Conservation (phyloP, 2,329 filamentous ascomycete species). For the Calonectria henricotiae region DNA sequence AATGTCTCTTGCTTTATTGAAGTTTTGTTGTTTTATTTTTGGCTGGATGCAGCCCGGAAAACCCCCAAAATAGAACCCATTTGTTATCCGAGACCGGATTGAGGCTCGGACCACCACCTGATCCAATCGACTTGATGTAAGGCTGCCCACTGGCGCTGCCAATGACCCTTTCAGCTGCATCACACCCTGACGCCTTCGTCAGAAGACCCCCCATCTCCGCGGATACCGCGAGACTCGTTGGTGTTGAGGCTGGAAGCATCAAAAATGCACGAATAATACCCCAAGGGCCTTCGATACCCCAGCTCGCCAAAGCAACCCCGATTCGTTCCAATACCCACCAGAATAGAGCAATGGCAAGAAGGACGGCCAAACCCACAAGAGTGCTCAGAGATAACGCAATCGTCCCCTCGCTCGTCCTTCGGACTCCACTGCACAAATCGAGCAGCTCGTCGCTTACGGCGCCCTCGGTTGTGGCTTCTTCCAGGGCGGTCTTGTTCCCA, state of each 20-base stretch:
- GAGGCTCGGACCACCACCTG: conserved; percentile 1
- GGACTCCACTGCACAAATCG: not conserved
- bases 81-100: too few relatives aligned
- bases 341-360: not conserved
- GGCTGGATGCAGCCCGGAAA: not conserved
- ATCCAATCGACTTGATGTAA: not conserved
- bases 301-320: not conserved
- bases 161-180: not conserved
- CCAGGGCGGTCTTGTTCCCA: conserved; percentile 1
- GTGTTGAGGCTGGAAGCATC: conserved; percentile 4
- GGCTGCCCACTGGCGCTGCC: conserved; percentile 1
- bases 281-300: not conserved
- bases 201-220: not conserved
- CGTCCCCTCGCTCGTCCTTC: not conserved
- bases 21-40: not conserved
- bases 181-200: not conserved
- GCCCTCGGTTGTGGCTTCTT: not conserved
- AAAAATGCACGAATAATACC: conserved; percentile 9
- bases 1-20: not conserved
- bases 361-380: not conserved
- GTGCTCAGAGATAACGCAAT: not conserved
- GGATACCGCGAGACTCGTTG: conserved; percentile 3
- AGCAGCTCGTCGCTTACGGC: conserved; percentile 8
- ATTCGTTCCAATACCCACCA: conserved; percentile 2
- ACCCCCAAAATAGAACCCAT: not conserved